These are phyloP conservation scores for Hypseocharis bilobata DNA, from an alignment of 441 rosid genomes.

Conservation along the genomic window DNA sequence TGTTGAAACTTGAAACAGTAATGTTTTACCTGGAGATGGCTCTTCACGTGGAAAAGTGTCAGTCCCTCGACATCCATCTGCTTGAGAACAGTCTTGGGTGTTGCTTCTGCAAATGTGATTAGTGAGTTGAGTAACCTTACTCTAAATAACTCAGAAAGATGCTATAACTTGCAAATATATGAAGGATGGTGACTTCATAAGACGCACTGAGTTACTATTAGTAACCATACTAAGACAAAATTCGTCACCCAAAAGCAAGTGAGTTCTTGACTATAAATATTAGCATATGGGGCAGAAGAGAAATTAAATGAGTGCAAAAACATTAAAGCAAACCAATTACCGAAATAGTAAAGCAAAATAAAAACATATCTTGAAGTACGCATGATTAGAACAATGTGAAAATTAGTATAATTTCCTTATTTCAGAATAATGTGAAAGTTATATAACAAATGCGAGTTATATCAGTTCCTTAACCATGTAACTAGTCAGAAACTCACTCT, in stretches of 20 bases:
- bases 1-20: not conserved
- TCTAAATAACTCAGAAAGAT: not conserved
- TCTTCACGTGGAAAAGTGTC: constrained; percentile 29
- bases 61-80: constrained; percentile 29
- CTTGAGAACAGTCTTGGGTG: constrained; percentile 24
- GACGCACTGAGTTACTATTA: not conserved
- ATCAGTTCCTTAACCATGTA: not conserved
- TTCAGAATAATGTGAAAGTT: not conserved
- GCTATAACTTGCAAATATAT: not conserved
- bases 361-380: not conserved
- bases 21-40: constrained; percentile 35
- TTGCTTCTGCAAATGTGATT: constrained; percentile 30
- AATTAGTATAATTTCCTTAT: not conserved
- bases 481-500: not conserved
- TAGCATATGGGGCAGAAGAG: not conserved
- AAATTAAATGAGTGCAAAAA: not conserved
- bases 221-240: not conserved
- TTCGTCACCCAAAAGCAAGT: not conserved
- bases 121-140: not conserved
- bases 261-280: not conserved
- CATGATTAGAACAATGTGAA: not conserved
- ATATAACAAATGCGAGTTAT: not conserved
- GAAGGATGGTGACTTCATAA: not conserved
- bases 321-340: not conserved
- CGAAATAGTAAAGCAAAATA: not conserved